Base-by-base conservation (phyloP, 2,329 filamentous ascomycete species). In the Magnaporthiopsis poae region DNA sequence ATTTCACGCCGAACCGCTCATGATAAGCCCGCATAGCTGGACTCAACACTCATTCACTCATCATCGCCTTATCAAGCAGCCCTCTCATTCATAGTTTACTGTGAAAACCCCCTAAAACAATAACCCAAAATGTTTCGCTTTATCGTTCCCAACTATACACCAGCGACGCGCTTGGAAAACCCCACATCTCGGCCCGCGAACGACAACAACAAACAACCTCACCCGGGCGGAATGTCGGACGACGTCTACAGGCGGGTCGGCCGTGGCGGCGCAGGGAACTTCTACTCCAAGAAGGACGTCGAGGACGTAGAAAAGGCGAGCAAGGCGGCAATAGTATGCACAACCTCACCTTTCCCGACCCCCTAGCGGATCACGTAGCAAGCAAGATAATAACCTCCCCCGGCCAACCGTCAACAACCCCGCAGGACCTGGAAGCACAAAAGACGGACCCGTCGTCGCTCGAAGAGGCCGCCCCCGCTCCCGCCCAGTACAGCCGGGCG, bases 241-340 rank as follows among this genome's bases (percentile, higher is more conserved):
- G 46, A 83, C 71, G 78, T 78, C 64, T 83, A 82, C 70, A 79
- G 79, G 69, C 80, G 80, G 67, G 79, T 82, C 60, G 86, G 87
- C 66, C 83, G 87, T 63, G 87, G 87, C 66, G 87, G 87, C 64
- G 86, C 86, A 7, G 87, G 87, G 65, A 89, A 89, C 75, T 87
- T 83, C 74, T 82, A 81, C 71, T 79, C 79, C 72, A 80, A 82
- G 69, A 79, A 82, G 69, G 80, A 86, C 67, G 74, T 82, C 33
- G 79, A 84, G 35, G 80, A 83, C 36, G 78, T 75, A 73, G 66
- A 77, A 21, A 56, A 56, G 46, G 46, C 46, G 46, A 21, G 18
- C 46, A 25, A 25, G n/a, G 46, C 21, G n/a, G 3, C 46, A n/a
- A n/a, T 7, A 56, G 46, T 56, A 56, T 56, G 46, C 8, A 36